Conservation (phyloP, 2,329 filamentous ascomycete genomes). For the Didymosphaeria variabile region DNA sequence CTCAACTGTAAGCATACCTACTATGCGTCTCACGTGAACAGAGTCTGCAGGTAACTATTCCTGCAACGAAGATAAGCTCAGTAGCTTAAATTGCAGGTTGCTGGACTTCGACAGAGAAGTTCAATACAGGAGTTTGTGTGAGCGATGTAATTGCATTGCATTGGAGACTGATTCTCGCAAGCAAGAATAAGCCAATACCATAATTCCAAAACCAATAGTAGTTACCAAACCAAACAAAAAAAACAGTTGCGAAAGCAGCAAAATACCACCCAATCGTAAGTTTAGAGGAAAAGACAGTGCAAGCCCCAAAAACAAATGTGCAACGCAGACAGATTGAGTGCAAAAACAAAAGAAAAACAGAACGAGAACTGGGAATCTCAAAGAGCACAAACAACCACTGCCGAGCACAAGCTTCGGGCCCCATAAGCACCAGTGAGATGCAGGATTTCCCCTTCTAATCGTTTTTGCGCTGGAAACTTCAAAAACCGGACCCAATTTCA, state of each 20-base stretch:
- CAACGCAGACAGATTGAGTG: not conserved
- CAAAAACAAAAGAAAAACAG: not conserved
- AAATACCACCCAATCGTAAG: slow-evolving; percentile 12
- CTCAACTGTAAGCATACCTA: not conserved
- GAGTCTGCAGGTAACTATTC: not conserved
- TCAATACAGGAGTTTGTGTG: not conserved
- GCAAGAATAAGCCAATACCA: not conserved
- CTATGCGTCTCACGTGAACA: not conserved
- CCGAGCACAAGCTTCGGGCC: slow-evolving; percentile 6
- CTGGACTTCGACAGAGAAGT: too few species aligned
- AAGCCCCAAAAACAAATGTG: not conserved
- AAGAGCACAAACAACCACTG: slow-evolving; percentile 16
- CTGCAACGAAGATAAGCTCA: not conserved
- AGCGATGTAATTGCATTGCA: slow-evolving; percentile 1
- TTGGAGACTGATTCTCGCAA: not conserved
- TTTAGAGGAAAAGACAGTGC: slow-evolving; percentile 10
- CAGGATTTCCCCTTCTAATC: slow-evolving; percentile 9
- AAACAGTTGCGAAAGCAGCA: slow-evolving; percentile 7
- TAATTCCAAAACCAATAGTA: not conserved
- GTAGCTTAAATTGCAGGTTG: not conserved
- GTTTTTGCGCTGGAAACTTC: slow-evolving; percentile 11
- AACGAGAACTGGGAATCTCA: slow-evolving; percentile 14
- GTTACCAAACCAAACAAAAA: not conserved
- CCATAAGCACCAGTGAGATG: slow-evolving; percentile 8
- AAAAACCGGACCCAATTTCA: slow-evolving; percentile 17